Evolutionary conservation across 352 stramenopile species (phyloP).

Genomic region (Phytophthora pini): DNA sequence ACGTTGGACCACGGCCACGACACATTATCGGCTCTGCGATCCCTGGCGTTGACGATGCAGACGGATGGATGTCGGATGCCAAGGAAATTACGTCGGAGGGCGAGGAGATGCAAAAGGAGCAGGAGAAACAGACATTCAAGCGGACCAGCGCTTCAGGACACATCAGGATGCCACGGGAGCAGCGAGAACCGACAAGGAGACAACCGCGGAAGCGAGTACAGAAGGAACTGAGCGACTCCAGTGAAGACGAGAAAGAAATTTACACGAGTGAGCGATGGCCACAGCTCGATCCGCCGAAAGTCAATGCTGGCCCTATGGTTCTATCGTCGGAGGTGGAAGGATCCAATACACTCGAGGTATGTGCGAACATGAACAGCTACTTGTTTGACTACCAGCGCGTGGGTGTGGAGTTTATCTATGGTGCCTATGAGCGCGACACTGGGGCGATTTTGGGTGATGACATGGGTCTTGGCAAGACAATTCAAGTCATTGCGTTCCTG

Average conservation of each 20-base stretch:
- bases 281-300: conserved; percentile 49
- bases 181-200: conserved; percentile 3
- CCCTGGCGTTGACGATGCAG: conserved; percentile 37
- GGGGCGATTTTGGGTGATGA: conserved; percentile 98
- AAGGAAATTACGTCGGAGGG: conserved; percentile 41
- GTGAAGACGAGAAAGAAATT: conserved; percentile 33
- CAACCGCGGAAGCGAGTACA: conserved; percentile 11
- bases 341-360: conserved; percentile 50
- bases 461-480: conserved; percentile 96
- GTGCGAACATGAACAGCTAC: conserved; percentile 74
- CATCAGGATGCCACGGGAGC: neutral
- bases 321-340: conserved; percentile 23
- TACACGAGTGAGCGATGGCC: conserved; percentile 58
- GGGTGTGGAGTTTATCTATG: conserved; percentile 71
- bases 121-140: neutral
- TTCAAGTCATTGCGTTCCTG: conserved; percentile 94
- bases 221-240: conserved; percentile 19
- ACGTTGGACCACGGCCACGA: conserved; percentile 34
- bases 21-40: conserved; percentile 56
- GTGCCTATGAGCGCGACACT: conserved; percentile 54
- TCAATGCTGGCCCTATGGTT: conserved; percentile 47
- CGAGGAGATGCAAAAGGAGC: conserved; percentile 7
- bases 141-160: neutral
- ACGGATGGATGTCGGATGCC: conserved; percentile 71
- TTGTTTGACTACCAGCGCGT: conserved; percentile 81